Conservation (phyloP, 129 eudicot species). For the Rutidosis leptorrhynchoides region DNA sequence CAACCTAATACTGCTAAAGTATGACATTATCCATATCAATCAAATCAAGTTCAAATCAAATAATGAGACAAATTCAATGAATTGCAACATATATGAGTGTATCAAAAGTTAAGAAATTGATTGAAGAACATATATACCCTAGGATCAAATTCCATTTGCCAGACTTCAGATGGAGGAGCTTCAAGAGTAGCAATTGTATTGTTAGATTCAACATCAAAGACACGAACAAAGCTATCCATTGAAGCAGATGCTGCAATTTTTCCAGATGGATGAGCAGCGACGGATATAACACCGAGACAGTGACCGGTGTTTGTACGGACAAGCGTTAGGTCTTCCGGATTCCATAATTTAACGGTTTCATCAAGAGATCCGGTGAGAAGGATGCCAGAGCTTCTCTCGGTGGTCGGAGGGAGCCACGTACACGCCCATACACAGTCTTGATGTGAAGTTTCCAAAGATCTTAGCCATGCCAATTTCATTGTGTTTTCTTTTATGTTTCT, state of each 20-base stretch:
- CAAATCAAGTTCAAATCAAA: too few relatives aligned
- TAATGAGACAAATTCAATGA: background rate
- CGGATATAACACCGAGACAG: constrained; percentile 90
- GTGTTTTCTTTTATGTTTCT: background rate
- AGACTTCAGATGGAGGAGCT: constrained; percentile 85
- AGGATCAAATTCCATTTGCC: constrained; percentile 94
- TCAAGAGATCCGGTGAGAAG: constrained; percentile 97
- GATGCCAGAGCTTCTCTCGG: constrained; percentile 40
- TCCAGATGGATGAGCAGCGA: constrained; percentile 96
- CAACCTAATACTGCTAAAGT: background rate
- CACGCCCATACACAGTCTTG: constrained; percentile 86
- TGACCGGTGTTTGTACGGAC: constrained; percentile 86
- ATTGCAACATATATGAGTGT: background rate
- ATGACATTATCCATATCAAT: background rate
- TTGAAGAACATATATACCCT: constrained; percentile 35
- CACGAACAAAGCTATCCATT: constrained; percentile 90
- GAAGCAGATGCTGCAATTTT: constrained; percentile 93
- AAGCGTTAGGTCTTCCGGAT: constrained; percentile 49
- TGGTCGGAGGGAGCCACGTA: constrained; percentile 66
- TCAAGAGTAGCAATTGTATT: constrained; percentile 87
- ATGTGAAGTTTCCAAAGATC: constrained; percentile 55
- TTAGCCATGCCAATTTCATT: constrained; percentile 63
- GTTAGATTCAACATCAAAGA: constrained; percentile 78
- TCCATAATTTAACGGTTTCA: constrained; percentile 87
- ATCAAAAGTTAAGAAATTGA: background rate